These are phyloP conservation scores for Phylloporus scabripes DNA, from an alignment of 768 basidiomycete species.

Conservation along the genomic window DNA sequence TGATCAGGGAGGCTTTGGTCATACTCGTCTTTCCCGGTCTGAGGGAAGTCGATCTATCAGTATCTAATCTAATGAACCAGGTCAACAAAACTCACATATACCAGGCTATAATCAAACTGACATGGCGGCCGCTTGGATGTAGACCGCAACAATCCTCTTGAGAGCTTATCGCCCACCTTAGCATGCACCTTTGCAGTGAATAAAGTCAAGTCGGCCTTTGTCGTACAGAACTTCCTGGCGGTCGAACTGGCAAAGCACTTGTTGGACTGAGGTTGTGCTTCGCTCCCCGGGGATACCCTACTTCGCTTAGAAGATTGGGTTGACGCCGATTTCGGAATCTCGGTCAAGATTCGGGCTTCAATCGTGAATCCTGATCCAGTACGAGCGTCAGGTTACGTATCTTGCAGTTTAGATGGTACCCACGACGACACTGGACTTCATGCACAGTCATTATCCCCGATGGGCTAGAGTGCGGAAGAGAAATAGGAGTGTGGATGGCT, in stretches of 20 bases:
- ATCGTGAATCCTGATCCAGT: neutral
- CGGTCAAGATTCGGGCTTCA: neutral
- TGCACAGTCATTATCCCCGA: neutral
- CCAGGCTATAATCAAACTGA: constrained; percentile 2
- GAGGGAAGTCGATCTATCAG: neutral
- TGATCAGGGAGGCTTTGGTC: neutral
- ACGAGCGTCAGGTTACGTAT: neutral
- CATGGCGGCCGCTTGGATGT: neutral
- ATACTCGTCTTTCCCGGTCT: constrained; percentile 5
- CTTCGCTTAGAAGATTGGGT: neutral
- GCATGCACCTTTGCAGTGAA: constrained; percentile 16
- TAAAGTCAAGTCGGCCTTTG: constrained; percentile 21
- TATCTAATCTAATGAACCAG: neutral
- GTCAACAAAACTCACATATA: constrained; percentile 6
- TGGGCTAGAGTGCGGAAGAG: neutral
- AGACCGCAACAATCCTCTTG: neutral
- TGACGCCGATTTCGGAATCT: neutral
- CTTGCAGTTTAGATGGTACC: neutral
- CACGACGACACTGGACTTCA: neutral
- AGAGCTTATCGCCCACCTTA: neutral
- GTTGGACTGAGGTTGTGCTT: neutral
- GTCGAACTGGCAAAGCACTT: neutral
- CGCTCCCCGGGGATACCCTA: neutral
- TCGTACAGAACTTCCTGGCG: neutral
- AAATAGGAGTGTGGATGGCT: constrained; percentile 25